phyloP scores from a whole-genome alignment of 2,329 filamentous ascomycete genomes.

The Myriosclerotinia duriaeana region DNA sequence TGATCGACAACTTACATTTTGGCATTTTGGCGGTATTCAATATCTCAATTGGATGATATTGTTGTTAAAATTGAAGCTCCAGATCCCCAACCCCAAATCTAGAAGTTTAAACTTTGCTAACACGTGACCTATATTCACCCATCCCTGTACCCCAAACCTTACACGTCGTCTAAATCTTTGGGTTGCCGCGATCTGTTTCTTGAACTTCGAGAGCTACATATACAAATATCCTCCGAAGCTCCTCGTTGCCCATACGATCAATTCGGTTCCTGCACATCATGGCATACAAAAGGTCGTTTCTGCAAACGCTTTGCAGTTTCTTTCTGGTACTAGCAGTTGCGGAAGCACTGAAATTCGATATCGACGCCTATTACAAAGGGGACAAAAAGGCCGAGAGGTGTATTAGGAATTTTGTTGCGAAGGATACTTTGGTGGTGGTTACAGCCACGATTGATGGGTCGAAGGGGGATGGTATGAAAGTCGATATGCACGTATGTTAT shows the following conservation, averaged over 20 bases:
- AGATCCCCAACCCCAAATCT: constrained; percentile 24
- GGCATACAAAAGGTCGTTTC: constrained; percentile 52
- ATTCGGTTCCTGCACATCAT: constrained; percentile 42
- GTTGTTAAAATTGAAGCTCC: constrained; percentile 9
- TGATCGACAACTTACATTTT: constrained; percentile 67
- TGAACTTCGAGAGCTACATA: constrained; percentile 29
- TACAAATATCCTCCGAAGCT: constrained; percentile 1
- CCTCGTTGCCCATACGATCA: constrained; percentile 3
- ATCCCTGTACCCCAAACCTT: constrained; percentile 32
- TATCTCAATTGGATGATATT: constrained; percentile 17
- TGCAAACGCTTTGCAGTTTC: constrained; percentile 59
- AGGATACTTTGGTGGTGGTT: constrained; percentile 91
- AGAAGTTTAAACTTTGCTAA: constrained; percentile 3
- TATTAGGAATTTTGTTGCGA: constrained; percentile 91
- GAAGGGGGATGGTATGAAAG: constrained; percentile 85
- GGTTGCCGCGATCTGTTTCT: constrained; percentile 14
- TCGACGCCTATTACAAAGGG: constrained; percentile 65
- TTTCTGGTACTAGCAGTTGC: constrained; percentile 55
- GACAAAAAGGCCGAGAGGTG: constrained; percentile 76
- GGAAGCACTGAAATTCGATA: constrained; percentile 88
- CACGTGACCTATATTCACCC: constrained; percentile 26
- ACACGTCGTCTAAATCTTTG: constrained; percentile 33
- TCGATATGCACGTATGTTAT: constrained; percentile 85
- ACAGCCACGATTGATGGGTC: constrained; percentile 83
- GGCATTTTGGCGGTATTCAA: constrained; percentile 63